Percentiles rank a stretch among this genome's conserved stretches.
These are phyloP conservation scores for Chloris gayana DNA, from an alignment of 176 grass and related monocot species.

Conservation along the genomic window DNA sequence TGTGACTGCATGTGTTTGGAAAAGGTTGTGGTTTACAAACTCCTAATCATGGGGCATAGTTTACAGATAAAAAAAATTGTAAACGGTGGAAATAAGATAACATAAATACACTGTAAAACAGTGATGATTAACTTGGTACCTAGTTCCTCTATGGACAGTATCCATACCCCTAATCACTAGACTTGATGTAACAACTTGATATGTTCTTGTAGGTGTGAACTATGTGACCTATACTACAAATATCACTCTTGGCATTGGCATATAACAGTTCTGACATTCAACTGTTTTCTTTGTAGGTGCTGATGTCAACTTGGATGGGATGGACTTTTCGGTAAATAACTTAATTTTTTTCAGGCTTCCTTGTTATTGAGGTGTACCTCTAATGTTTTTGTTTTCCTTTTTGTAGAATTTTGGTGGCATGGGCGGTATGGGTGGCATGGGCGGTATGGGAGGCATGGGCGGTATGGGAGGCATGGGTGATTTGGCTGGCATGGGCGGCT, in stretches of 20 bases:
- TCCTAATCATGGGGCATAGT: neutral
- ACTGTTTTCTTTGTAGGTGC: slow-evolving; percentile 36
- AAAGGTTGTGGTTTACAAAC: slow-evolving; percentile 11
- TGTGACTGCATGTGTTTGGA: neutral
- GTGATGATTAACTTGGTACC: neutral
- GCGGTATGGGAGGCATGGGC: slow-evolving; percentile 33
- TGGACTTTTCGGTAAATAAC: slow-evolving; percentile 85
- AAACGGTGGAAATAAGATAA: neutral
- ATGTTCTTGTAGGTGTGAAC: neutral
- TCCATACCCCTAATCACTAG: neutral
- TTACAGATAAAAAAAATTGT: neutral
- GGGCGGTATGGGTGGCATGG: slow-evolving; percentile 47
- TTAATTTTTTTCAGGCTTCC: slow-evolving; percentile 6
- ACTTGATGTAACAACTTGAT: slow-evolving; percentile 1
- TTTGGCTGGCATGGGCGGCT: slow-evolving; percentile 43
- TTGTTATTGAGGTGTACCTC: neutral
- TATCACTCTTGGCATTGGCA: neutral
- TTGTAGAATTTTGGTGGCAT: slow-evolving; percentile 78
- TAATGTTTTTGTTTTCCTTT: slow-evolving; percentile 40
- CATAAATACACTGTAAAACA: neutral
- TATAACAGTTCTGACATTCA: slow-evolving; percentile 18
- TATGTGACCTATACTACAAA: neutral
- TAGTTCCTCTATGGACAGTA: neutral
- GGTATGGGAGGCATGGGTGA: slow-evolving; percentile 48
- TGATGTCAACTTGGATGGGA: slow-evolving; percentile 85